phyloP scores from a whole-genome alignment of 768 basidiomycete species.

The Hypsizygus marmoreus region DNA sequence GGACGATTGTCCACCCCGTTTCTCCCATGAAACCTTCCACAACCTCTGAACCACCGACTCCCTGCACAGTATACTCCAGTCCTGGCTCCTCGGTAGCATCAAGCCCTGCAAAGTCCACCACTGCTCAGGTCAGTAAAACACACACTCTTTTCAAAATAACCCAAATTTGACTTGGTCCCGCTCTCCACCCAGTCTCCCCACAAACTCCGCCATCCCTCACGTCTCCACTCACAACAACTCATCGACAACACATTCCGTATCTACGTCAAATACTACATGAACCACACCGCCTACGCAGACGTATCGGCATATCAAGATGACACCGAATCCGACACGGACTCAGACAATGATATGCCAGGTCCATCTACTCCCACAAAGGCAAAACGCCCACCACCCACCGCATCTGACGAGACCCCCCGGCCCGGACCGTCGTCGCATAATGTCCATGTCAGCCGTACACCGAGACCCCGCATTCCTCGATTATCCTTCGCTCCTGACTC shows the following conservation, averaged over 20 bases:
- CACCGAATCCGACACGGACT: constrained; percentile 10
- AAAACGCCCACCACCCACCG: constrained; percentile 5
- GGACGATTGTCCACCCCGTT: constrained; percentile 7
- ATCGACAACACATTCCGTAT: constrained; percentile 72
- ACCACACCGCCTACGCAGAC: constrained; percentile 41
- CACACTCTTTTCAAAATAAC: neutral
- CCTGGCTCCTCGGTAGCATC: constrained; percentile 20
- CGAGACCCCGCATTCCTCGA: constrained; percentile 23
- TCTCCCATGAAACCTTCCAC: constrained; percentile 17
- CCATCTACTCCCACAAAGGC: constrained; percentile 5
- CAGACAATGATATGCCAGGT: constrained; percentile 3
- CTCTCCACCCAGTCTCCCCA: constrained; percentile 42
- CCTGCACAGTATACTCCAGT: constrained; percentile 11
- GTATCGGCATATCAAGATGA: constrained; percentile 12
- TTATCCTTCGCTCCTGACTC: constrained; percentile 13
- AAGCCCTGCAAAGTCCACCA: constrained; percentile 29
- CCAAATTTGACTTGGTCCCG: neutral
- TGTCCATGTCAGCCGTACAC: constrained; percentile 21
- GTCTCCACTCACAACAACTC: constrained; percentile 65
- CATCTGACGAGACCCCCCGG: constrained; percentile 25
- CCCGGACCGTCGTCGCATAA: constrained; percentile 11
- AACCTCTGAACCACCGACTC: too few species aligned
- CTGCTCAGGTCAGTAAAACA: neutral
- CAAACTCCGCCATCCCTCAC: constrained; percentile 72
- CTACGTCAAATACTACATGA: constrained; percentile 81